Evolutionary conservation across 805 yeast genomes (phyloP).

Genomic region (Wickerhamiella hasegawae): DNA sequence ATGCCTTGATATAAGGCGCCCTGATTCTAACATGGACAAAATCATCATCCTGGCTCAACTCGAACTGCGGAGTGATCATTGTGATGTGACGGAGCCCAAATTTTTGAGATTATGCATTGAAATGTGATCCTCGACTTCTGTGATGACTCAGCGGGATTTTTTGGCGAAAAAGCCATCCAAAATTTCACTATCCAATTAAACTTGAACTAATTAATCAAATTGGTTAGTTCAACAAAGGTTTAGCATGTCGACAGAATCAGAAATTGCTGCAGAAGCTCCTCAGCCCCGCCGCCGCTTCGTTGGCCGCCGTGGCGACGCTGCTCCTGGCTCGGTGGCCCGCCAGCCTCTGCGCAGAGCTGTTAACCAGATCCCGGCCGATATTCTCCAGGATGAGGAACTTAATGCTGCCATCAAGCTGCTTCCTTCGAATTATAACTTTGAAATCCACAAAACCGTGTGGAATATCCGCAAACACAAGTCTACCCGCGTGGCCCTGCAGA

Average conservation of each 20-base stretch:
- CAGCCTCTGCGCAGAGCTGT: constrained; percentile 28
- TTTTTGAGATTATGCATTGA: too few species aligned
- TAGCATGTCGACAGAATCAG: too few species aligned
- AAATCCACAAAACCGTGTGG: constrained; percentile 91
- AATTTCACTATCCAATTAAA: too few species aligned
- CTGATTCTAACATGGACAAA: constrained; percentile 45
- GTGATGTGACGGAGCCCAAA: too few species aligned
- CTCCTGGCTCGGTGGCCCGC: constrained; percentile 13
- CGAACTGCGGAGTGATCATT: constrained; percentile 83
- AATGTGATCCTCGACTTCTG: too few species aligned
- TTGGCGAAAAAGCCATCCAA: too few species aligned
- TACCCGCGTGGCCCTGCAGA: constrained; percentile 77
- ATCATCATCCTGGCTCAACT: constrained; percentile 60
- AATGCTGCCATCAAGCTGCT: constrained; percentile 66
- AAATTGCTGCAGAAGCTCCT: constrained; percentile 20
- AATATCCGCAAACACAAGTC: constrained; percentile 63
- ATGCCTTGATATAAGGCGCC: constrained; percentile 58
- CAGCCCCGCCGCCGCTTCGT: constrained; percentile 37
- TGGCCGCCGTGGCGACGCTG: constrained; percentile 27
- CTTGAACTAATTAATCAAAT: too few species aligned
- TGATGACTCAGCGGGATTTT: too few species aligned
- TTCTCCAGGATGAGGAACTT: constrained; percentile 62
- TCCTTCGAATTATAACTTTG: constrained; percentile 89
- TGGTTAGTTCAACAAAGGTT: too few species aligned
- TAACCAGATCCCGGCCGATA: constrained; percentile 81